Evolutionary conservation across 176 grass and related monocot species (phyloP).

Genomic region (Oryza longistaminata): DNA sequence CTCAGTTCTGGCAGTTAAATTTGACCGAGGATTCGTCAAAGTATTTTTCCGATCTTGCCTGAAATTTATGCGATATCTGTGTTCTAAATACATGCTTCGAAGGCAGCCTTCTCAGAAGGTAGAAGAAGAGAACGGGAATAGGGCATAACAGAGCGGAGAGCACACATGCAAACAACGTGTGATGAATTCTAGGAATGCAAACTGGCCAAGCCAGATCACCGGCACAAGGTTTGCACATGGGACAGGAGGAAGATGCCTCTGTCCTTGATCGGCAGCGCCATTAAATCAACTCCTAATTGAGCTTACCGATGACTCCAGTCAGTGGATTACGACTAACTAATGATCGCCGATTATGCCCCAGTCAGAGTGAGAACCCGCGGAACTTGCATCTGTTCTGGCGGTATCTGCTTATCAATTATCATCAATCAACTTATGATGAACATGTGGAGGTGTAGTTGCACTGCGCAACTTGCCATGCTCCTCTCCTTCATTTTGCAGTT

Average conservation of each 20-base stretch:
- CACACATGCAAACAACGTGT: conserved; percentile 40
- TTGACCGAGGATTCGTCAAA: neutral
- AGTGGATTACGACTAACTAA: conserved; percentile 32
- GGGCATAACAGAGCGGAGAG: neutral
- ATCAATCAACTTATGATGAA: neutral
- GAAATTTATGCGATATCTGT: no score
- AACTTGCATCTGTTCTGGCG: neutral
- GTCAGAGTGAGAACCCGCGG: conserved; percentile 11
- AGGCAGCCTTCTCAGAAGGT: no score
- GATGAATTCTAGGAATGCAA: neutral
- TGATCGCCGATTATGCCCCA: conserved; percentile 5
- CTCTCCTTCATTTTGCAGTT: neutral
- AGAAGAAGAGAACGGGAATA: neutral
- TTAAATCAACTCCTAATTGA: conserved; percentile 11
- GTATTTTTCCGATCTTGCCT: neutral
- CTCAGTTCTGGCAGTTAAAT: no score
- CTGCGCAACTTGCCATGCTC: neutral
- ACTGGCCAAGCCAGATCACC: conserved; percentile 35
- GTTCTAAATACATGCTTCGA: no score
- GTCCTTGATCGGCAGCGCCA: neutral
- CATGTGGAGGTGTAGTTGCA: neutral
- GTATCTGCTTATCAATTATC: neutral
- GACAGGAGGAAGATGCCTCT: neutral
- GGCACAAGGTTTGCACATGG: conserved; percentile 41
- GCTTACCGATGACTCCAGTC: conserved; percentile 14